Conservation (phyloP, 495 filamentous ascomycete species). For the Usnea hakonensis region DNA sequence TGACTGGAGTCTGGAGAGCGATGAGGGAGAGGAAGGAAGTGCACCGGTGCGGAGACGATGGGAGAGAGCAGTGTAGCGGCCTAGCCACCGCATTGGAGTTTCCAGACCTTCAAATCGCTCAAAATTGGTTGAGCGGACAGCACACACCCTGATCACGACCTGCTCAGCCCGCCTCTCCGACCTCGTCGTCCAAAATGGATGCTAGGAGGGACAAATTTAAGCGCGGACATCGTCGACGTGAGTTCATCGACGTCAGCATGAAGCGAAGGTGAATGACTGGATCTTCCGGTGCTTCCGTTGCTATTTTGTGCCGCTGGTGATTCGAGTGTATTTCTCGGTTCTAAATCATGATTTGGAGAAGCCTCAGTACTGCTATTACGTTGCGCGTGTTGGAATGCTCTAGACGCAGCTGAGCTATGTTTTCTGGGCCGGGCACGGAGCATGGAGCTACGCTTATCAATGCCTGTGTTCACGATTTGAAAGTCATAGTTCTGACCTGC, state of each 20-base stretch:
- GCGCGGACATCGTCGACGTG: slow-evolving; percentile 68
- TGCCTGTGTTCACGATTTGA: slow-evolving; percentile 74
- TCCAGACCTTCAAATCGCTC: background rate
- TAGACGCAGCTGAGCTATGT: slow-evolving; percentile 38
- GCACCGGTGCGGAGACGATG: slow-evolving; percentile 45
- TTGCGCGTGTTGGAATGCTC: slow-evolving; percentile 14
- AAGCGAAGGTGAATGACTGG: background rate
- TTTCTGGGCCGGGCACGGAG: slow-evolving; percentile 50
- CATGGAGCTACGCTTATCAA: slow-evolving; percentile 75
- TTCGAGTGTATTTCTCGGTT: background rate
- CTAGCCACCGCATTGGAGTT: slow-evolving; percentile 43
- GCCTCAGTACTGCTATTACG: background rate
- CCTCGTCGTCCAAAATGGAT: slow-evolving; percentile 62
- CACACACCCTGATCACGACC: slow-evolving; percentile 14
- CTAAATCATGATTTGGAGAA: background rate
- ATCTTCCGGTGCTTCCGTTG: background rate
- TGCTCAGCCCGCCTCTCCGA: slow-evolving; percentile 34
- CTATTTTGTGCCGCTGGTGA: background rate
- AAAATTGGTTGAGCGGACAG: background rate
- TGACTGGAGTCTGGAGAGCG: slow-evolving; percentile 10
- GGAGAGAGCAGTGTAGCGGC: slow-evolving; percentile 45
- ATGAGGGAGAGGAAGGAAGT: slow-evolving; percentile 15
- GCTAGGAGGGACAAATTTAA: slow-evolving; percentile 75
- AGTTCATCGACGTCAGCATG: slow-evolving; percentile 57
- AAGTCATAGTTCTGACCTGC: slow-evolving; percentile 70